Evolutionary conservation across 768 basidiomycete genomes (phyloP), one percentile per base, ranked within the genome.

Genomic region (Neoboletus brunneissimus): DNA sequence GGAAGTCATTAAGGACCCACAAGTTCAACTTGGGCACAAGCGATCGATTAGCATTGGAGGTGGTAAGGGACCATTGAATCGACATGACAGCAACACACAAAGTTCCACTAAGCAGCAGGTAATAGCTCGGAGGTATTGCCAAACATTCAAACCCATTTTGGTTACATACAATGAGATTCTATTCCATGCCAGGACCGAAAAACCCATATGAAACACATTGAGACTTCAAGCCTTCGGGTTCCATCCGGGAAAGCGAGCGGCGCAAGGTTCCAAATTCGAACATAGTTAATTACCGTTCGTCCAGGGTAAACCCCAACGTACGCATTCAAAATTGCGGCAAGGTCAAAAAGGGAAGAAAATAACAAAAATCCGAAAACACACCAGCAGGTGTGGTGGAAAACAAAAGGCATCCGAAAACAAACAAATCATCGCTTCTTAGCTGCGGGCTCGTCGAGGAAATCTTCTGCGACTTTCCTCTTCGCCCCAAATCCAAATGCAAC

Each of bases 401-500:
- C n/a, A 34, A 37, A 29, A 42, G 10, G 43, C 44, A 25, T 59
- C 41, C 47, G 22, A 45, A 38, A 54, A 42, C 25, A 7, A 34
- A 31, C 22, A 23, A 41, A 51, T 72, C 56, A 76, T 53, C 75
- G 70, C 53, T 71, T 73, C 76, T 93, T 93, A 25, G 84, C 67
- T 10, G 87, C 81, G 7, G 89, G 89, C 5, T 85, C 79, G 15
- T 81, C 86, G 22, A 74, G 71, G n/a, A 80, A 78, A 54, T 91
- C 90, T 32, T 87, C 87, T 1, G 72, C 81, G 5, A 88, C 89
- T 68, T 93, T 94, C 65, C 92, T 78, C 78, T 94, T 94, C 45
- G 79, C 75, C 34, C 86, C 86, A 67, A 93, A 82, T 12, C 89
- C 89, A 68, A 93, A 85, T 6, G 83, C 81, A 42, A 94, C 83